Evolutionary conservation across 2,329 filamentous ascomycete genomes (phyloP).

Genomic region (Incumbomyces delicatus): DNA sequence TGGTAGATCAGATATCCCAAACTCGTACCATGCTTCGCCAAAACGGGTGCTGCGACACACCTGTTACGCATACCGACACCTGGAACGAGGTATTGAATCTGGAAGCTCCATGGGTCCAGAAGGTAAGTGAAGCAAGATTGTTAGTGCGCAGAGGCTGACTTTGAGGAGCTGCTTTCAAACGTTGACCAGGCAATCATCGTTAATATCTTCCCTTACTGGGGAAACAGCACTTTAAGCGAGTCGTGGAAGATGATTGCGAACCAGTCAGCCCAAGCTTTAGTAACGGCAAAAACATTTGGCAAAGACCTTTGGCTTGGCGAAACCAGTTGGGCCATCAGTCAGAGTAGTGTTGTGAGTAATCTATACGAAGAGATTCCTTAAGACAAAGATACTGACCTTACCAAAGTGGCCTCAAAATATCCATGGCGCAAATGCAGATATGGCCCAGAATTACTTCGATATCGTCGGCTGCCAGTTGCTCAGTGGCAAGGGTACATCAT

Average conservation of each 20-base stretch:
- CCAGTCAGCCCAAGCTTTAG: neutral
- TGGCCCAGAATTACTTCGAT: constrained; percentile 6
- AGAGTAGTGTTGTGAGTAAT: too few relatives aligned
- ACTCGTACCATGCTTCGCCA: neutral
- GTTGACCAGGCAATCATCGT: constrained; percentile 1
- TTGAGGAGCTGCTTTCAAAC: neutral
- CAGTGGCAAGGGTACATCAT: constrained; percentile 54
- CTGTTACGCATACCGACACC: constrained; percentile 6
- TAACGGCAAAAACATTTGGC: neutral
- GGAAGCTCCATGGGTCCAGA: neutral
- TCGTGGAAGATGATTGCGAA: neutral
- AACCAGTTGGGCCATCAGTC: constrained; percentile 6
- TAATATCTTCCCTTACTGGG: constrained; percentile 6
- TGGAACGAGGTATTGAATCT: constrained; percentile 1
- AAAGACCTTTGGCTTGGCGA: constrained; percentile 10
- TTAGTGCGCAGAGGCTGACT: too few relatives aligned
- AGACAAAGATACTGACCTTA: neutral
- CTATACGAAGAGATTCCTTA: too few relatives aligned
- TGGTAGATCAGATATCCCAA: constrained; percentile 2
- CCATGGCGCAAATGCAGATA: neutral
- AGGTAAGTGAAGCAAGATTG: neutral
- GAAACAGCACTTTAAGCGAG: neutral
- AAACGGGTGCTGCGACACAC: neutral
- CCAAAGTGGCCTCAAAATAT: neutral
- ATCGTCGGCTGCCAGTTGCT: constrained; percentile 7